Conservation (phyloP, 345 rosid species). For the Sisymbrium altissimum region DNA sequence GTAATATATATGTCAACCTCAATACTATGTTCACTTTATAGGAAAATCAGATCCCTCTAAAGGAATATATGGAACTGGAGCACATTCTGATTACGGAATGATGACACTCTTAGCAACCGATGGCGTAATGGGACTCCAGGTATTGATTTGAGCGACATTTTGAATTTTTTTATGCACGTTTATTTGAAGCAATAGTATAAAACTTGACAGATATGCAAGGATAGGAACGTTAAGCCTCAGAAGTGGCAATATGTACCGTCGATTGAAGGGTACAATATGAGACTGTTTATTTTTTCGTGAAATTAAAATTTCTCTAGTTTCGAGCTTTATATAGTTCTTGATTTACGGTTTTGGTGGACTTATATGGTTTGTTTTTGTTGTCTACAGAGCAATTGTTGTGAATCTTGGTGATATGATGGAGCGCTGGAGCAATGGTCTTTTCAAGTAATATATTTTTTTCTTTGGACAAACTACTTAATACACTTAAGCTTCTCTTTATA, state of each 20-base stretch:
- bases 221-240: conserved; percentile 56
- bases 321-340: not conserved
- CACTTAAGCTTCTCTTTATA: not conserved
- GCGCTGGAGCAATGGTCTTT: conserved; percentile 84
- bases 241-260: conserved; percentile 75
- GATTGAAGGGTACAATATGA: conserved; percentile 50
- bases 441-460: conserved; percentile 47
- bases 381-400: conserved; percentile 60
- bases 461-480: not conserved
- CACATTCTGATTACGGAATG: conserved; percentile 83
- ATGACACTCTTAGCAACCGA: conserved; percentile 82
- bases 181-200: not conserved
- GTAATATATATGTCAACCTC: not conserved
- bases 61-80: conserved; percentile 82
- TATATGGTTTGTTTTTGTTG: not conserved
- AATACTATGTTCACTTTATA: not conserved
- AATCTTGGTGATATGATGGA: conserved; percentile 89
- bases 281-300: too few relatives aligned
- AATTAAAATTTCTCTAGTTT: too few relatives aligned
- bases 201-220: conserved; percentile 71
- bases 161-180: not conserved
- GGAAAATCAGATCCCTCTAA: conserved; percentile 59
- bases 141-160: not conserved
- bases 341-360: not conserved
- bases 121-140: conserved; percentile 71